Conservation (phyloP, 306 rosid species). For the Ziziphus jujuba region DNA sequence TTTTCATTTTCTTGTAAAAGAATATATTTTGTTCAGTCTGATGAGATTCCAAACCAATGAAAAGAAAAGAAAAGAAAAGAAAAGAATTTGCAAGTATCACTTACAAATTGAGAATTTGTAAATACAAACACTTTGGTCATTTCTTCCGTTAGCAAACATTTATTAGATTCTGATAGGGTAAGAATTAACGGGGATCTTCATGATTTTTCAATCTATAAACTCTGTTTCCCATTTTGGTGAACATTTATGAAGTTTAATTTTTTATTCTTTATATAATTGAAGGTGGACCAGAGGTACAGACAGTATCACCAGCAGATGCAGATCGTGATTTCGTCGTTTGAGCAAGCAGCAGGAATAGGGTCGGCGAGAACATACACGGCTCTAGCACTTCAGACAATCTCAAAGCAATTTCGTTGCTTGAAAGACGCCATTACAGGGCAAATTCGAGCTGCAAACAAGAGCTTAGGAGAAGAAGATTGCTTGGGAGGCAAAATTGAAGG, state of each 20-base stretch:
- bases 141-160: no score
- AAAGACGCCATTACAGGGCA: slow-evolving; percentile 82
- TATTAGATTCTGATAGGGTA: no score
- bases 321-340: slow-evolving; percentile 72
- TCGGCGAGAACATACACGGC: slow-evolving; percentile 89
- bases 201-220: no score
- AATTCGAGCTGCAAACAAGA: slow-evolving; percentile 67
- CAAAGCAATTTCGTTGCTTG: slow-evolving; percentile 88
- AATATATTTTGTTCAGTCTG: background rate
- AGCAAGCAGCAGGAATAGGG: slow-evolving; percentile 79
- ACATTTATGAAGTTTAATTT: background rate
- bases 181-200: no score
- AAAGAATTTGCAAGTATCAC: no score
- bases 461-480: slow-evolving; percentile 88
- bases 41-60: no score
- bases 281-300: slow-evolving; percentile 96
- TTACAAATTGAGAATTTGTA: no score
- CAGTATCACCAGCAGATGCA: slow-evolving; percentile 94
- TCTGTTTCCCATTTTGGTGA: background rate
- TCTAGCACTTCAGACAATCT: slow-evolving; percentile 84
- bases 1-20: no score
- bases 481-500: slow-evolving; percentile 72
- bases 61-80: no score
- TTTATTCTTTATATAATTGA: background rate
- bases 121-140: no score